These are phyloP conservation scores for Parastagonospora nodorum DNA, from an alignment of 2,329 filamentous ascomycete genomes.

Conservation along the genomic window DNA sequence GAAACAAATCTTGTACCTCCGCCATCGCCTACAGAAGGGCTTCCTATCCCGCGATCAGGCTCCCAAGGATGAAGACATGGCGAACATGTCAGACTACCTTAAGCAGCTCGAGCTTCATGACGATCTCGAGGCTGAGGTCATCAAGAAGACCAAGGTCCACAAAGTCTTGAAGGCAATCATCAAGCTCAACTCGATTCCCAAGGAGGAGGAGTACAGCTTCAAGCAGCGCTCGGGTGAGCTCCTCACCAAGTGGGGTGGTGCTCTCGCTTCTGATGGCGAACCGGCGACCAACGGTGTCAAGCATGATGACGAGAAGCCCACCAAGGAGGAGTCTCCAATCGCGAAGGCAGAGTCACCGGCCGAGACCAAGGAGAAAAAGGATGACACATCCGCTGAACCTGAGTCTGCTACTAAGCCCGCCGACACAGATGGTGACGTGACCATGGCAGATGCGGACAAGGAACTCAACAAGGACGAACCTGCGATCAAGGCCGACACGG, in stretches of 20 bases:
- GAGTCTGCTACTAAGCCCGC: constrained; percentile 20
- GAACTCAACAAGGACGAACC: constrained; percentile 20
- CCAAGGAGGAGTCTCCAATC: constrained; percentile 38
- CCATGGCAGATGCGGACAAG: constrained; percentile 32
- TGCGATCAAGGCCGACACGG: constrained; percentile 20
- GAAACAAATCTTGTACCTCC: constrained; percentile 82
- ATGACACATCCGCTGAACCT: constrained; percentile 26
- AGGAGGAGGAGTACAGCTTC: constrained; percentile 88
- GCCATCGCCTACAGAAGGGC: constrained; percentile 93
- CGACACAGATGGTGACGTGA: constrained; percentile 31
- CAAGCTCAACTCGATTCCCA: constrained; percentile 77
- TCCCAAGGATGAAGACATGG: constrained; percentile 86
- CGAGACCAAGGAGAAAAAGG: constrained; percentile 28
- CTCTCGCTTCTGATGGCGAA: constrained; percentile 57
- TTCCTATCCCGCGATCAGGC: constrained; percentile 83
- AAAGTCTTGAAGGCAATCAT: constrained; percentile 96
- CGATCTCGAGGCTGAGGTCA: constrained; percentile 87
- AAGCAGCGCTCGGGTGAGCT: constrained; percentile 80
- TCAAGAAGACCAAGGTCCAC: constrained; percentile 93
- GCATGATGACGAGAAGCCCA: constrained; percentile 42
- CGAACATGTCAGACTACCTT: constrained; percentile 75
- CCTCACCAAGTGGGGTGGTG: constrained; percentile 86
- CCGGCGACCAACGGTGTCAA: constrained; percentile 43
- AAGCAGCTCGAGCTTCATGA: constrained; percentile 78
- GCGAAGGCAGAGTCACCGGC: constrained; percentile 30